Percentiles rank a stretch among this genome's conserved stretches.
These are phyloP conservation scores for Pythium dissimile DNA, from an alignment of 352 stramenopile species.

Conservation along the genomic window DNA sequence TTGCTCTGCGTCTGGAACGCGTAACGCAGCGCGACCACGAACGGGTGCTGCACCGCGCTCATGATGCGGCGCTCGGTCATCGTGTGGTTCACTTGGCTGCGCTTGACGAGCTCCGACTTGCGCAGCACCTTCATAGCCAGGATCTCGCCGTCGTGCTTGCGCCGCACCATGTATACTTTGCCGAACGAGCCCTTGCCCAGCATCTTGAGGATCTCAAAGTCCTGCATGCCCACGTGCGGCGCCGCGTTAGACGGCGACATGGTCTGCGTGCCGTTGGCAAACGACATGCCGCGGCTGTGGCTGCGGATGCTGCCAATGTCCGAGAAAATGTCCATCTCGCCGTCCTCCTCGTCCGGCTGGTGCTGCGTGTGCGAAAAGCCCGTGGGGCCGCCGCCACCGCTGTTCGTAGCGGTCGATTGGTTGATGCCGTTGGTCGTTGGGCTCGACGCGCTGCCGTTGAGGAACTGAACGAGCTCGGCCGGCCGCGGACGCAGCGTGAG, in stretches of 20 bases:
- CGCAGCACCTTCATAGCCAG: constrained; percentile 88
- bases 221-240: constrained; percentile 58
- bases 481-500: constrained; percentile 66
- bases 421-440: too few species aligned
- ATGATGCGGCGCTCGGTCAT: constrained; percentile 89
- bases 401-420: background rate
- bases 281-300: constrained; percentile 11
- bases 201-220: constrained; percentile 98
- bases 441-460: constrained; percentile 31
- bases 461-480: constrained; percentile 64
- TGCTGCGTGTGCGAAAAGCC: constrained; percentile 1
- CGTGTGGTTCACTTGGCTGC: constrained; percentile 84
- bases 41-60: constrained; percentile 92
- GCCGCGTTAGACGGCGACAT: constrained; percentile 4
- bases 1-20: constrained; percentile 90
- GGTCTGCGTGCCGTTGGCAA: constrained; percentile 2
- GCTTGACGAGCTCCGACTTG: constrained; percentile 87
- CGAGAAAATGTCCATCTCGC: constrained; percentile 43
- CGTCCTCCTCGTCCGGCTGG: constrained; percentile 56
- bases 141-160: constrained; percentile 69
- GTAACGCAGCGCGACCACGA: constrained; percentile 95
- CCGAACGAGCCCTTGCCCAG: constrained; percentile 97
- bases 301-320: constrained; percentile 29
- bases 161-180: constrained; percentile 97
- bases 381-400: background rate